Base-by-base conservation (phyloP, 768 basidiomycete species). In the Erythrobasidium yunnanense region DNA sequence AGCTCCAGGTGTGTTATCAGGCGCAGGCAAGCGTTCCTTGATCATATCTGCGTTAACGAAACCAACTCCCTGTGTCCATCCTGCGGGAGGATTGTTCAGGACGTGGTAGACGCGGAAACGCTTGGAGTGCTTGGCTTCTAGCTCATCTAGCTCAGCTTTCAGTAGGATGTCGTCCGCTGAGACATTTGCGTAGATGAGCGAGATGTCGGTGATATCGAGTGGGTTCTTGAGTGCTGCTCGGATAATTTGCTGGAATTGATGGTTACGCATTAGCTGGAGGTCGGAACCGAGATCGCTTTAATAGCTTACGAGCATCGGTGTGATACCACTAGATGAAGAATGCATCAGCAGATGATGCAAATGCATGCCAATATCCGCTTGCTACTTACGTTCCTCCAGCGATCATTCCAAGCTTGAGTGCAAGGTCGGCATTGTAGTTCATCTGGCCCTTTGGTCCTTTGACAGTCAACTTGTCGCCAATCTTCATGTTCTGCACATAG, bases 401-500 rank as follows among this genome's bases (percentile, higher is more conserved):
- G 73, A 99, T 95, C 92, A 99, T 92, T 74, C 89, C 87, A 65
- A 99, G 78, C 72, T 87, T 84, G 70, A 80, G 79, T n/a, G 86
- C 82, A 49, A 91, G 79, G 55, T 80, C 79, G 2, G 87, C 83
- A 47, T 78, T 72, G 78, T 97, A 99, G 70, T 81, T 82, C 82
- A 97, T 97, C 75, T 86, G 85, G 65, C 95, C 95, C 78, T 90
- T 96, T 71, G 95, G 95, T 1, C 95, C 95, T 77, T 92, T 93
- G 80, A 97, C 82, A 70, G 84, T 85, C 70, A 95, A 81, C 53
- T 81, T 85, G 79, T 97, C 85, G 67, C 92, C 92, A 45, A 92
- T 81, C 68, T 87, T 89, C 74, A 96, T 83, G 49, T 83, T 78
- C 15, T 83, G 81, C 73, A 97, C 79, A 77, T 88, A 83, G 68